A percentile compares a stretch with the other conserved stretches of the same genome.
phyloP scores from a whole-genome alignment of 495 filamentous ascomycete species.

The Platismatia glauca region DNA sequence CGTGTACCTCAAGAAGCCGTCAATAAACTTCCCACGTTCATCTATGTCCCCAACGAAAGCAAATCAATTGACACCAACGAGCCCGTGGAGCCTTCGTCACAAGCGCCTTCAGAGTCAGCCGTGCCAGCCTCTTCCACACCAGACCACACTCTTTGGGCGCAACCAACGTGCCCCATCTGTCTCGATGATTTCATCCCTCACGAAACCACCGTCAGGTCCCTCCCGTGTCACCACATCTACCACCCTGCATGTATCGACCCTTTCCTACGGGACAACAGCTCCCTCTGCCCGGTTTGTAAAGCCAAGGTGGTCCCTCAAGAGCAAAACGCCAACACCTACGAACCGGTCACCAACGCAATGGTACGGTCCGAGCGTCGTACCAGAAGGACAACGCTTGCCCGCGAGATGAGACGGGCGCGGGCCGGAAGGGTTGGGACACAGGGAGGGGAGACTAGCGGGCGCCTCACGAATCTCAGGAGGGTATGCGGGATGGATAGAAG shows the following conservation, averaged over 20 bases:
- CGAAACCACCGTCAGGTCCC: conserved; percentile 63
- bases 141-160: conserved; percentile 44
- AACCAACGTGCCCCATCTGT: conserved; percentile 77
- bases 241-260: conserved; percentile 82
- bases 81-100: conserved; percentile 22
- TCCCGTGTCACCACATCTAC: conserved; percentile 85
- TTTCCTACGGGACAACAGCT: conserved; percentile 61
- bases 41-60: conserved; percentile 40
- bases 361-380: conserved; percentile 57
- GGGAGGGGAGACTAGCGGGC: not conserved
- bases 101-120: conserved; percentile 11
- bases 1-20: conserved; percentile 61
- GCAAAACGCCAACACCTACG: conserved; percentile 54
- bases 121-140: not conserved
- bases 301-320: conserved; percentile 48
- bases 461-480: conserved; percentile 6
- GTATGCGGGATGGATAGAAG: conserved; percentile 4
- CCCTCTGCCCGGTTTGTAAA: conserved; percentile 84
- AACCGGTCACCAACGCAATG: conserved; percentile 69
- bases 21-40: conserved; percentile 63
- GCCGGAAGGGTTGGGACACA: not conserved
- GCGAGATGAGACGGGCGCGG: not conserved
- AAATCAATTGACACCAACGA: not conserved
- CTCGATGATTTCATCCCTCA: conserved; percentile 67
- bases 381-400: conserved; percentile 18